A percentile compares a stretch with the other conserved stretches of the same genome.
phyloP scores from a whole-genome alignment of 352 stramenopile species.

The Phytophthora idaei region DNA sequence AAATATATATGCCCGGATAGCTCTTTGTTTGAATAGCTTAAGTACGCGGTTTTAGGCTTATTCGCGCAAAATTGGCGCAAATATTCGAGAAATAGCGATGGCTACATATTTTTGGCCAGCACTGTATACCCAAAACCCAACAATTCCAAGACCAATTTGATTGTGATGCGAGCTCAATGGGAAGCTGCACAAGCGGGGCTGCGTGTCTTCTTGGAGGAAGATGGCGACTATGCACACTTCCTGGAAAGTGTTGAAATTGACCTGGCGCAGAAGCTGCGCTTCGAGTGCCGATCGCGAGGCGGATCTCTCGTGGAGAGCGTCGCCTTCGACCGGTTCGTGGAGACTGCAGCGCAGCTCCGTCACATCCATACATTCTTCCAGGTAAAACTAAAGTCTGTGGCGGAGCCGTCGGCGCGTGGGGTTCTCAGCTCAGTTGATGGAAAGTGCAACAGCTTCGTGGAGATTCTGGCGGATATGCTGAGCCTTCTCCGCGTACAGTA shows the following conservation, averaged over 20 bases:
- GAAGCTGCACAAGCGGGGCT: conserved; percentile 30
- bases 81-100: no score
- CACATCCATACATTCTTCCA: conserved; percentile 39
- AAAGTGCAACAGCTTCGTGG: conserved; percentile 33
- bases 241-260: conserved; percentile 24
- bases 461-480: conserved; percentile 38
- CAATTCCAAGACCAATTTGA: no score
- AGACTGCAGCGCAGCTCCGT: conserved; percentile 24
- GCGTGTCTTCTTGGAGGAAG: conserved; percentile 37
- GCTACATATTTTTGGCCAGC: no score
- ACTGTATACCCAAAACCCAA: background rate
- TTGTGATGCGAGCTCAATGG: background rate
- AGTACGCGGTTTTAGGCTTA: no score
- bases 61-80: no score
- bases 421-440: conserved; percentile 1
- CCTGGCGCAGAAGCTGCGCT: conserved; percentile 31
- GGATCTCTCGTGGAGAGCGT: conserved; percentile 21
- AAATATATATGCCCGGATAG: no score
- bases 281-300: conserved; percentile 9
- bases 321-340: conserved; percentile 32
- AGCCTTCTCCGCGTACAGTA: conserved; percentile 32
- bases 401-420: conserved; percentile 7
- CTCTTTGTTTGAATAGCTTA: no score
- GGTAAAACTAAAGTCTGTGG: conserved; percentile 27
- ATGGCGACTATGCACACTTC: conserved; percentile 33